Conservation (phyloP, 768 basidiomycete species). For the Ramaria sp. region DNA sequence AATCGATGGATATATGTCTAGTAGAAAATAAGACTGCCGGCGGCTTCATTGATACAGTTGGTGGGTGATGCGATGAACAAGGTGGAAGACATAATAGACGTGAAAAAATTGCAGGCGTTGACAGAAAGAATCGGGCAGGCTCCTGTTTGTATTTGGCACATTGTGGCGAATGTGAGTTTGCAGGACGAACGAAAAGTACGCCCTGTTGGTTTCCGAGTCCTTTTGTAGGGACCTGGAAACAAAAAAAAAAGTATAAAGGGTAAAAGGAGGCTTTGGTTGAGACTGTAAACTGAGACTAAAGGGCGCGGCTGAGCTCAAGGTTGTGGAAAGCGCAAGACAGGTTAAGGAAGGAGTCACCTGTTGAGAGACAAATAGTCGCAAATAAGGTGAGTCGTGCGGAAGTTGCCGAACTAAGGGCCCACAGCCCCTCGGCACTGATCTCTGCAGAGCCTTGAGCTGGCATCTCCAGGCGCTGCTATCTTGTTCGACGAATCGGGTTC, state of each 20-base stretch:
- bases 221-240: not conserved
- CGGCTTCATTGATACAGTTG: constrained; percentile 11
- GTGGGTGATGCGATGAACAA: not conserved
- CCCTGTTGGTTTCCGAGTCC: constrained; percentile 1
- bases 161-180: constrained; percentile 2
- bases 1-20: constrained; percentile 6
- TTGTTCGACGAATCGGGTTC: not conserved
- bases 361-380: not conserved
- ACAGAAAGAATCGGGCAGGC: constrained; percentile 1
- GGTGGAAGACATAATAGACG: not conserved
- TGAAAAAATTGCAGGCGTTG: not conserved
- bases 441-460: constrained; percentile 2
- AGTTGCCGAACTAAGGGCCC: not conserved
- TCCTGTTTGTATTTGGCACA: constrained; percentile 6
- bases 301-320: not conserved
- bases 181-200: constrained; percentile 9
- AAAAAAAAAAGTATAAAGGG: not conserved
- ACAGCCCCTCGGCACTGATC: not conserved
- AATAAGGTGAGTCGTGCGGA: not conserved
- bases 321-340: not conserved
- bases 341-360: constrained; percentile 2
- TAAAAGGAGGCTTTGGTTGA: not conserved
- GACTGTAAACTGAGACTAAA: not conserved
- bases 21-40: constrained; percentile 4
- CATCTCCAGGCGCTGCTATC: not conserved